Percentiles rank a stretch among this genome's conserved stretches.
phyloP scores from a whole-genome alignment of 2,329 filamentous ascomycete genomes.

The Ophiocordyceps australis region DNA sequence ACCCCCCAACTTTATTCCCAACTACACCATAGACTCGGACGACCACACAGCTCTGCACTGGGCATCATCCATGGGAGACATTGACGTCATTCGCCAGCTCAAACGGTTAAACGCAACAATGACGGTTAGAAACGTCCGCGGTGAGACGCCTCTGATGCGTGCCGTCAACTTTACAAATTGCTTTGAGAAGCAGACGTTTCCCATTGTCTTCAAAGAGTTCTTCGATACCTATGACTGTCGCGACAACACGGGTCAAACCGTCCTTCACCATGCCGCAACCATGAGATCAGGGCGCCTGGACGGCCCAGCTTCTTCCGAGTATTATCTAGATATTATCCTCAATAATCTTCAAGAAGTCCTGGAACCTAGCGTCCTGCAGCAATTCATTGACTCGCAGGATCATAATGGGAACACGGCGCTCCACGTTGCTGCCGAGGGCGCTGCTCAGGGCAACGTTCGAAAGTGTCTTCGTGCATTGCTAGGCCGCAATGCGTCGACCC shows the following conservation, averaged over 20 bases:
- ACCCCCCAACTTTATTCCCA: conserved; percentile 70
- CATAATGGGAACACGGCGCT: conserved; percentile 75
- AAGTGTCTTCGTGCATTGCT: conserved; percentile 74
- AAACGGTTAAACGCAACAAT: conserved; percentile 64
- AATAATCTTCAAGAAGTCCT: conserved; percentile 70
- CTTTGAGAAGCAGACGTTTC: conserved; percentile 83
- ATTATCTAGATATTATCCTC: conserved; percentile 83
- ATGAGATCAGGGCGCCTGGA: conserved; percentile 67
- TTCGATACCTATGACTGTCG: conserved; percentile 63
- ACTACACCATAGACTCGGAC: conserved; percentile 86
- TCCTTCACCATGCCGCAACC: conserved; percentile 86
- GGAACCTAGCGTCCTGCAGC: conserved; percentile 57
- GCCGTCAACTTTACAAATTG: conserved; percentile 95
- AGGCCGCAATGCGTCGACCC: conserved; percentile 63
- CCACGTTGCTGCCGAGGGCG: conserved; percentile 56
- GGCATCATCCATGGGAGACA: conserved; percentile 93
- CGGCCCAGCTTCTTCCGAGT: conserved; percentile 76
- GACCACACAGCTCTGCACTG: conserved; percentile 89
- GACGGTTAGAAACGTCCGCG: conserved; percentile 49
- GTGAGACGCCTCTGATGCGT: conserved; percentile 87
- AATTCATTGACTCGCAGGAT: conserved; percentile 68
- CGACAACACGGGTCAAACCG: conserved; percentile 68
- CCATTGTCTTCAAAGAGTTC: conserved; percentile 65
- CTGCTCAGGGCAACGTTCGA: conserved; percentile 67
- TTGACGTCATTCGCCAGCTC: conserved; percentile 78